phyloP scores from a whole-genome alignment of 1,139 yeast genomes.

The Pichia sp. region DNA sequence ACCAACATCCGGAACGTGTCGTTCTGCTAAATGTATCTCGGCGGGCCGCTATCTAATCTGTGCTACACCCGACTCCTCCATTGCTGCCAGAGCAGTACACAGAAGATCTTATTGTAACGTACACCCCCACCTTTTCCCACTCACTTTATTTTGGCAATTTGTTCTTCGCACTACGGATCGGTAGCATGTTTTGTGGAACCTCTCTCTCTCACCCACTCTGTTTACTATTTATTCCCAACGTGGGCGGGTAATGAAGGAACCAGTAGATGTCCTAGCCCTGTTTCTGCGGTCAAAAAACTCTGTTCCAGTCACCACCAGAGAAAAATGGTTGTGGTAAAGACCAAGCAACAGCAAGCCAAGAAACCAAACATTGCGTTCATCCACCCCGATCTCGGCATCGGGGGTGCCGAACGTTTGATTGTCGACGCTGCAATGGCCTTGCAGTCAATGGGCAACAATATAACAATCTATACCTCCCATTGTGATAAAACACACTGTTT shows the following conservation, averaged over 20 bases:
- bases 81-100: too few species aligned
- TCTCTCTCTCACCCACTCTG: not conserved
- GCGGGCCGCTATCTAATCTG: not conserved
- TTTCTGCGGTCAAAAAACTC: not conserved
- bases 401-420: slow-evolving; percentile 94
- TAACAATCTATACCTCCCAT: slow-evolving; percentile 79
- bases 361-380: slow-evolving; percentile 61
- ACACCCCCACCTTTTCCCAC: not conserved
- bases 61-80: too few species aligned
- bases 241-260: too few species aligned
- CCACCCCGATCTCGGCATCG: slow-evolving; percentile 95
- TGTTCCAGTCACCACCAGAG: not conserved
- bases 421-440: slow-evolving; percentile 93
- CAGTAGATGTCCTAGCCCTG: too few species aligned
- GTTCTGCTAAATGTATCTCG: not conserved
- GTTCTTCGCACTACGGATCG: not conserved
- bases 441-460: slow-evolving; percentile 61
- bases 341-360: not conserved
- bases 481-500: slow-evolving; percentile 85
- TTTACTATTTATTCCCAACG: not conserved
- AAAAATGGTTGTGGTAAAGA: not conserved
- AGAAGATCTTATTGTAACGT: too few species aligned
- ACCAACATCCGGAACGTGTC: slow-evolving; percentile 47
- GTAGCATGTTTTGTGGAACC: not conserved
- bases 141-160: not conserved